A percentile compares a stretch with the other conserved stretches of the same genome.
Evolutionary conservation across 1,139 yeast genomes (phyloP).

Genomic region (Saccharomycopsis phalli): DNA sequence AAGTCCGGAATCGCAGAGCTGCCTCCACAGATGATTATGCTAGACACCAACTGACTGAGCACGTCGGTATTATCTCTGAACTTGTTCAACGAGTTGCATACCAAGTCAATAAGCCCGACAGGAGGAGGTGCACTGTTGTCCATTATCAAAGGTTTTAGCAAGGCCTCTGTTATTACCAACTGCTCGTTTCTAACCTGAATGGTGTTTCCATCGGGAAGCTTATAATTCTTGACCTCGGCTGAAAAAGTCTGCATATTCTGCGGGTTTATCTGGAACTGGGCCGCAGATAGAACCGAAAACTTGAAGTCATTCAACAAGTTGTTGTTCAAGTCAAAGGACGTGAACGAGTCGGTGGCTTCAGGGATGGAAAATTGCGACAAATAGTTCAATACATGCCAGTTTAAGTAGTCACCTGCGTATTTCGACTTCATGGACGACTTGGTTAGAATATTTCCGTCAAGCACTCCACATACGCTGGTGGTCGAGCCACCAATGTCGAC

Average conservation of each 20-base stretch:
- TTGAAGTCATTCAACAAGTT: conserved; percentile 42
- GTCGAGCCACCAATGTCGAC: conserved; percentile 60
- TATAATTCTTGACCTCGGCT: conserved; percentile 31
- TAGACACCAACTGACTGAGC: conserved; percentile 38
- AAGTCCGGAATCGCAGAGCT: conserved; percentile 51
- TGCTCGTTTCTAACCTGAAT: conserved; percentile 58
- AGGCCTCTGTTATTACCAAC: conserved; percentile 50
- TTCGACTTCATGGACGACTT: conserved; percentile 53
- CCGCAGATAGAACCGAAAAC: conserved; percentile 32
- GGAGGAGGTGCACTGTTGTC: conserved; percentile 26
- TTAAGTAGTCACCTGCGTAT: conserved; percentile 64
- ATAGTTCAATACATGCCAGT: conserved; percentile 35
- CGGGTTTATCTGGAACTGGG: conserved; percentile 31
- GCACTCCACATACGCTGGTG: conserved; percentile 57
- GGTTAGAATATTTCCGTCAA: conserved; percentile 58
- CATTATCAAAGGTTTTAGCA: conserved; percentile 42
- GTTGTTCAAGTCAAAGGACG: conserved; percentile 34
- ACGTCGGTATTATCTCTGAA: conserved; percentile 32
- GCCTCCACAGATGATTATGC: conserved; percentile 62
- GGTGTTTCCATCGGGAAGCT: conserved; percentile 55
- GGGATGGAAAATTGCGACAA: conserved; percentile 17
- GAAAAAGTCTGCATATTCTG: conserved; percentile 23
- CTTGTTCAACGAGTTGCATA: conserved; percentile 36
- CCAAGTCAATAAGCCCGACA: conserved; percentile 39
- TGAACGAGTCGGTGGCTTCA: conserved; percentile 37